Base-by-base conservation (phyloP, 441 rosid genomes). In the Adansonia madagascariensis region DNA sequence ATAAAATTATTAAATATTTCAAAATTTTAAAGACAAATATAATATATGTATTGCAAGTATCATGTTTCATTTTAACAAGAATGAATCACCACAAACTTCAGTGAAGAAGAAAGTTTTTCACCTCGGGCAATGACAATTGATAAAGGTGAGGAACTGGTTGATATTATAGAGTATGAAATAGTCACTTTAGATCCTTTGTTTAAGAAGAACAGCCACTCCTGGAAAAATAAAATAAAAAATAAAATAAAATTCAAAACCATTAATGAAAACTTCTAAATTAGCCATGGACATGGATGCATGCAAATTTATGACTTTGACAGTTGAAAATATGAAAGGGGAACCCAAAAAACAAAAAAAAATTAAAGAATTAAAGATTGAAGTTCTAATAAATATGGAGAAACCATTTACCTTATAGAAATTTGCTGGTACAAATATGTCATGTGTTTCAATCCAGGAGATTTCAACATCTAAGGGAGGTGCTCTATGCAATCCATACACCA, bases 181-280 rank as follows among this genome's bases (percentile, higher is more conserved):
- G 78, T 80, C 46, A 90, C 64, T 64, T 75, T 65, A 6, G 91
- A 90, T 71, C 88, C 88, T 67, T 81, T 71, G 75, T 90, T 88
- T 46, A 90, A 82, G 79, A 77, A 90, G 77, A 81, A 81, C 11
- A 81, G 6, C 93, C 93, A 90, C 55, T 87, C 87, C 93, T 88
- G 87, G 80, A 77, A 74, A 66, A 17, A 0, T 24, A 31, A 49
- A 61, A 52, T 14, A 62, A 1, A 53, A 49, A 2, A 35, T 64
- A 64, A 69, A 75, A 8, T 1, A 61, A 47, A 3, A 46, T 50
- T 56, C 49, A 35, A 47, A 57, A 10, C 67, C 39, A 22, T 20
- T 35, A 52, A 74, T 59, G 49, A 44, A 12, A 44, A 35, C 15
- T 62, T 17, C 49, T 27, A 47, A 20, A 43, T 39, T 50, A 35